Evolutionary conservation across 75 land plant species (phyloP).

Genomic region (Selaginella moellendorffii): DNA sequence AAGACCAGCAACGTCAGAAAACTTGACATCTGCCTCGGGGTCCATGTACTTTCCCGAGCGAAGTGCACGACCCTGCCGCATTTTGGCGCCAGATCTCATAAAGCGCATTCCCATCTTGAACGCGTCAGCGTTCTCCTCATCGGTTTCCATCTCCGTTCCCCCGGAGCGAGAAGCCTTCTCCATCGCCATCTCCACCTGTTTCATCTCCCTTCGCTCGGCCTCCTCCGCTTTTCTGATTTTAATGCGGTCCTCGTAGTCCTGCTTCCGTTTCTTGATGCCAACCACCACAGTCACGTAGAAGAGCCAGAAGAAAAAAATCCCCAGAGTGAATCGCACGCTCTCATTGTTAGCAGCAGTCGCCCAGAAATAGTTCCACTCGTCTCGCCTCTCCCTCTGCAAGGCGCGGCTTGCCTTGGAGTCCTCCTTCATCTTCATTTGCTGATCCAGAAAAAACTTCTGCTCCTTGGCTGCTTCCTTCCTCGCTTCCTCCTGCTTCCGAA

Average conservation of each 20-base stretch:
- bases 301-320: constrained; percentile 43
- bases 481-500: constrained; percentile 17
- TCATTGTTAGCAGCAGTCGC: constrained; percentile 28
- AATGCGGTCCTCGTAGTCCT: constrained; percentile 77
- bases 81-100: constrained; percentile 83
- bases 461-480: constrained; percentile 25
- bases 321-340: constrained; percentile 39
- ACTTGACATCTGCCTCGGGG: constrained; percentile 67
- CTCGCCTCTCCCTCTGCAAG: constrained; percentile 12
- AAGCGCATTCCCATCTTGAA: constrained; percentile 60
- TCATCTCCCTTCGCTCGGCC: constrained; percentile 68
- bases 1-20: constrained; percentile 88
- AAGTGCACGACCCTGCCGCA: constrained; percentile 36
- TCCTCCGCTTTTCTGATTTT: constrained; percentile 74
- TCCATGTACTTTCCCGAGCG: constrained; percentile 60
- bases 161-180: background rate
- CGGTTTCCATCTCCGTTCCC: background rate
- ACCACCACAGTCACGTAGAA: constrained; percentile 66
- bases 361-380: constrained; percentile 35
- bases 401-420: background rate
- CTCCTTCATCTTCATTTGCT: constrained; percentile 33
- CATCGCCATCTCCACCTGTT: constrained; percentile 17
- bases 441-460: constrained; percentile 22
- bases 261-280: constrained; percentile 51
- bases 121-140: background rate